phyloP scores from a whole-genome alignment of 2,329 filamentous ascomycete species.

The Diaporthe citri region DNA sequence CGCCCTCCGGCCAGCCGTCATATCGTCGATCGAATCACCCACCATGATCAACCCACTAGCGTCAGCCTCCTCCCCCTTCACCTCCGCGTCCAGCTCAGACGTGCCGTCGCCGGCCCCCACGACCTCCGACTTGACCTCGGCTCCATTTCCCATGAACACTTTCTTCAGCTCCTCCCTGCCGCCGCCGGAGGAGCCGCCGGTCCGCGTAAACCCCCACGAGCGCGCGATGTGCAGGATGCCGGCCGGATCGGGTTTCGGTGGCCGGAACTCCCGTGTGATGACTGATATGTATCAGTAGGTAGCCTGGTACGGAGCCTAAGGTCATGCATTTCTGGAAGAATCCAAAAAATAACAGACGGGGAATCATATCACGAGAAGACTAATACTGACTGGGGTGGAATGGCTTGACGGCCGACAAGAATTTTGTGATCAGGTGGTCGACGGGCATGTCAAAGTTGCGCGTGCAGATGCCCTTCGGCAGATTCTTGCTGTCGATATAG shows the following conservation, averaged over 20 bases:
- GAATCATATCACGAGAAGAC: background rate
- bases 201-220: constrained; percentile 73
- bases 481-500: constrained; percentile 76
- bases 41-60: constrained; percentile 72
- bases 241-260: constrained; percentile 88
- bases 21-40: constrained; percentile 90
- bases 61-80: constrained; percentile 50
- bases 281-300: constrained; percentile 51
- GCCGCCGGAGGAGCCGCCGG: background rate
- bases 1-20: constrained; percentile 85
- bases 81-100: constrained; percentile 41
- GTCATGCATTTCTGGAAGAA: background rate
- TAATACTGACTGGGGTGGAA: constrained; percentile 72
- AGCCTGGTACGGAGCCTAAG: background rate
- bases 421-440: constrained; percentile 78
- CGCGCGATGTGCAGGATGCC: constrained; percentile 89
- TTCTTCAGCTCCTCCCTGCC: constrained; percentile 16
- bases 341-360: background rate
- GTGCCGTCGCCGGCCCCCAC: constrained; percentile 38
- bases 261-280: constrained; percentile 85
- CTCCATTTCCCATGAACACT: constrained; percentile 13
- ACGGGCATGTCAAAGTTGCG: constrained; percentile 91
- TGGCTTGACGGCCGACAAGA: constrained; percentile 70
- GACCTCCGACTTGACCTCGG: constrained; percentile 41
- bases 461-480: constrained; percentile 91